phyloP scores from a whole-genome alignment of 2,329 filamentous ascomycete genomes.

The Biscogniauxia sp. region DNA sequence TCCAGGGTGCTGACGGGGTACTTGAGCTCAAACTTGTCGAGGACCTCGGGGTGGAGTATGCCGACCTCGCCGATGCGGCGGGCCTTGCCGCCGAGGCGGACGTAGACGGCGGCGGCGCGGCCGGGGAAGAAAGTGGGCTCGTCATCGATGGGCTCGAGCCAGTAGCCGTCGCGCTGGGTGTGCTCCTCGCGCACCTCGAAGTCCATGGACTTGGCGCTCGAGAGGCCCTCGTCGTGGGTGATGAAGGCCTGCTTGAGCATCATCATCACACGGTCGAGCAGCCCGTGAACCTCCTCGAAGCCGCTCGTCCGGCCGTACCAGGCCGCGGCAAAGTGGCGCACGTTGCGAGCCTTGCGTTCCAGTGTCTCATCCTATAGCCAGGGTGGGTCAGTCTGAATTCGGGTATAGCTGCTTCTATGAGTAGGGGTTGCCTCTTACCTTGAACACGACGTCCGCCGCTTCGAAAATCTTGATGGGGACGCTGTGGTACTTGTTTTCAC shows the following conservation, averaged over 20 bases:
- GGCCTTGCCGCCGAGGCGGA: slow-evolving; percentile 72
- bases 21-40: slow-evolving; percentile 62
- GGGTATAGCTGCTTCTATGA: neutral
- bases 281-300: slow-evolving; percentile 92
- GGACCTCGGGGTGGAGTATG: slow-evolving; percentile 86
- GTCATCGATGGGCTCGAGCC: slow-evolving; percentile 90
- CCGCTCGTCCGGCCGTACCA: slow-evolving; percentile 93
- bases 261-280: slow-evolving; percentile 85
- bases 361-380: slow-evolving; percentile 58
- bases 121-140: slow-evolving; percentile 90
- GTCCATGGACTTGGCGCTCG: slow-evolving; percentile 46
- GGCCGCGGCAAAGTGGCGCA: slow-evolving; percentile 92
- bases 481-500: slow-evolving; percentile 73
- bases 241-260: slow-evolving; percentile 88
- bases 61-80: slow-evolving; percentile 84
- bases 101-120: slow-evolving; percentile 80
- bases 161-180: slow-evolving; percentile 72
- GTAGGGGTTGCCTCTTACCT: slow-evolving; percentile 37
- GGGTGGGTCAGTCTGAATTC: neutral
- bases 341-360: slow-evolving; percentile 87
- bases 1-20: slow-evolving; percentile 93
- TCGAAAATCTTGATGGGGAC: slow-evolving; percentile 80
- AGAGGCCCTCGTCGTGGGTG: slow-evolving; percentile 67
- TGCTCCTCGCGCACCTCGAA: slow-evolving; percentile 53
- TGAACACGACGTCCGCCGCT: slow-evolving; percentile 80